These are phyloP conservation scores for Akanthomyces lecanii DNA, from an alignment of 2,329 filamentous ascomycete genomes.

Conservation along the genomic window DNA sequence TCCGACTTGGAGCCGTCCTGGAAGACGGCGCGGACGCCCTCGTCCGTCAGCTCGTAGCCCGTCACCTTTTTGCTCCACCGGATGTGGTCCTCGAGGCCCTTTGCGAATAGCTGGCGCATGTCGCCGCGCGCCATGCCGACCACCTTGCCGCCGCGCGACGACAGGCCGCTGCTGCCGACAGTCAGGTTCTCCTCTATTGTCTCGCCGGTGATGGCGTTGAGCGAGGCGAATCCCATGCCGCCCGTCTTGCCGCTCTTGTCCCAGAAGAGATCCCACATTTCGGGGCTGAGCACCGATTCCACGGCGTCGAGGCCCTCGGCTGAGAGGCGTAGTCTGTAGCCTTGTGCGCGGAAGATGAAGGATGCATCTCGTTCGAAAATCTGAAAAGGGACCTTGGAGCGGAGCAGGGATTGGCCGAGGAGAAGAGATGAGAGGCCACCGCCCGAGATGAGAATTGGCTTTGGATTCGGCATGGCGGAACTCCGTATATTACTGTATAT, in stretches of 20 bases:
- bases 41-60: slow-evolving; percentile 52
- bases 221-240: slow-evolving; percentile 45
- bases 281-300: slow-evolving; percentile 50
- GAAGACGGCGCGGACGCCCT: slow-evolving; percentile 54
- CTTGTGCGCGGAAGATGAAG: slow-evolving; percentile 54
- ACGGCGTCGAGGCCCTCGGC: slow-evolving; percentile 55
- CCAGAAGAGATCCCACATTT: slow-evolving; percentile 52
- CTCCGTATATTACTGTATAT: not conserved
- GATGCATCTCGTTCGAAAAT: slow-evolving; percentile 54
- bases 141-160: slow-evolving; percentile 53
- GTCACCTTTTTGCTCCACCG: slow-evolving; percentile 53
- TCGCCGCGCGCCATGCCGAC: slow-evolving; percentile 60
- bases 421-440: slow-evolving; percentile 41
- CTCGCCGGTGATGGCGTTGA: slow-evolving; percentile 46
- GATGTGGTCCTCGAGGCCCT: slow-evolving; percentile 51
- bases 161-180: slow-evolving; percentile 27
- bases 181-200: not conserved
- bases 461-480: slow-evolving; percentile 16
- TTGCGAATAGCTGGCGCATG: slow-evolving; percentile 56
- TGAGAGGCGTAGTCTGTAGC: slow-evolving; percentile 57
- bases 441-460: slow-evolving; percentile 41
- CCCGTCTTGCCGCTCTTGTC: slow-evolving; percentile 56
- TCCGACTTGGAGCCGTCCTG: slow-evolving; percentile 55
- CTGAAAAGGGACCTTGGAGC: slow-evolving; percentile 43
- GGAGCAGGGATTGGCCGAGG: slow-evolving; percentile 40